Evolutionary conservation across 2,329 filamentous ascomycete species (phyloP), one percentile per base, ranked within the genome.

Genomic region (Teratosphaeria epicoccoides): DNA sequence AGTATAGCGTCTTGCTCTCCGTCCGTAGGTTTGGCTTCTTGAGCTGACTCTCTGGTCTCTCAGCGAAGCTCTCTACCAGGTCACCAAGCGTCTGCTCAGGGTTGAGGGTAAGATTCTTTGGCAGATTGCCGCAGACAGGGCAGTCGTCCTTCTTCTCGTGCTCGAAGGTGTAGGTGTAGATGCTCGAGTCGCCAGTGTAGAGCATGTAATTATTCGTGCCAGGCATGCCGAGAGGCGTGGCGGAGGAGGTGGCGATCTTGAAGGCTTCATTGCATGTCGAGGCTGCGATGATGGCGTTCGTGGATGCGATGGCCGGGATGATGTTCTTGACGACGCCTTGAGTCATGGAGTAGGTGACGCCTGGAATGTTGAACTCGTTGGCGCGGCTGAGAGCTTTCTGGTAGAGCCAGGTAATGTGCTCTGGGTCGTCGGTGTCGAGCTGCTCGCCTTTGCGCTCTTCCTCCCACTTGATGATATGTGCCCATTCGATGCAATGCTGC

Each of bases 261-360:
- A 97, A 83, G 1, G 90, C 91, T 70, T 98, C 93, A 59, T 95
- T 97, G 70, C 93, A 97, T 70, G 91, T 97, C 49, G 87, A 85
- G 1, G 91, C 93, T 1, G 93, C 93, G 57, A 98, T 87, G 61
- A 98, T 93, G 52, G 93, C 91, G 67, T 98, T 98, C 6, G 93
- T 98, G 1, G 89, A 95, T 17, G 93, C 93, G 63, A 98, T 98
- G 24, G 93, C 94, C 0, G 93, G 93, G 55, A 98, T 98, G 69
- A 98, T 98, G 71, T 98, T 98, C 72, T 98, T 98, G 63, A 98
- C 88, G 2, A 97, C 94, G 52, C 93, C 94, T 68, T 98, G 93
- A 0, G 94, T 96, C 69, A 96, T 83, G 5, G 87, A 85, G 70
- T 98, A 98, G 1, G 93, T 97, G 52, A 98, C 88, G 7, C 93